A percentile compares a stretch with the other conserved stretches of the same genome.
These are phyloP conservation scores for Cajanus cajan DNA, from an alignment of 306 rosid genomes.

Conservation along the genomic window DNA sequence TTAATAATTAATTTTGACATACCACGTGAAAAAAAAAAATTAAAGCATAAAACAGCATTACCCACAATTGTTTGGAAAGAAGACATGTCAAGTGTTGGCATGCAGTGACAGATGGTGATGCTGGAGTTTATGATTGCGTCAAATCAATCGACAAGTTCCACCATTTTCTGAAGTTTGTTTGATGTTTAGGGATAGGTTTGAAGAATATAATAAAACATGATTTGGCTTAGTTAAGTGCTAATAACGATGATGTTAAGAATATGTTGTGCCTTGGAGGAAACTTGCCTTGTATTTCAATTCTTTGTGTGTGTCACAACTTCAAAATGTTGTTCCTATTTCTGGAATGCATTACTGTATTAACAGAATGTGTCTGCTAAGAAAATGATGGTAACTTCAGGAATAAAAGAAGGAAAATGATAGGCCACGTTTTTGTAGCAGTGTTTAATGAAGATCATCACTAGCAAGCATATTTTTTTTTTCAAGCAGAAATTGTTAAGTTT, in stretches of 20 bases:
- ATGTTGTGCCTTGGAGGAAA: background rate
- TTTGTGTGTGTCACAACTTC: background rate
- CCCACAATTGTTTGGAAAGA: constrained; percentile 15
- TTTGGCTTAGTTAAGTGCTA: background rate
- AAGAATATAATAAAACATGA: background rate
- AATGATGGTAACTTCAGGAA: background rate
- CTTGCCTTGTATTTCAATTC: constrained; percentile 24
- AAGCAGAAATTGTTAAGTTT: background rate
- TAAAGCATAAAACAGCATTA: background rate
- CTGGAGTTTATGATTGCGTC: background rate
- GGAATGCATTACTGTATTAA: background rate
- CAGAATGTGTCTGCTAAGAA: background rate
- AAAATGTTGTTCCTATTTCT: background rate
- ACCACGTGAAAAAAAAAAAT: too few species aligned
- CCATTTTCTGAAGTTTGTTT: background rate
- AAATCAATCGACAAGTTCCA: background rate
- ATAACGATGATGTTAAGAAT: background rate
- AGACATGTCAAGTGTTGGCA: constrained; percentile 18
- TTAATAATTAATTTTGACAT: too few species aligned
- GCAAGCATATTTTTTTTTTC: background rate
- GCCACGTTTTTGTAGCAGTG: background rate
- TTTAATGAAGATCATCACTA: background rate
- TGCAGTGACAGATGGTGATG: background rate
- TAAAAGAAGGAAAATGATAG: background rate
- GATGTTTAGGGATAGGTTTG: background rate